Base-by-base conservation (phyloP, 495 filamentous ascomycete species). In the Sordaria brevicollis region DNA sequence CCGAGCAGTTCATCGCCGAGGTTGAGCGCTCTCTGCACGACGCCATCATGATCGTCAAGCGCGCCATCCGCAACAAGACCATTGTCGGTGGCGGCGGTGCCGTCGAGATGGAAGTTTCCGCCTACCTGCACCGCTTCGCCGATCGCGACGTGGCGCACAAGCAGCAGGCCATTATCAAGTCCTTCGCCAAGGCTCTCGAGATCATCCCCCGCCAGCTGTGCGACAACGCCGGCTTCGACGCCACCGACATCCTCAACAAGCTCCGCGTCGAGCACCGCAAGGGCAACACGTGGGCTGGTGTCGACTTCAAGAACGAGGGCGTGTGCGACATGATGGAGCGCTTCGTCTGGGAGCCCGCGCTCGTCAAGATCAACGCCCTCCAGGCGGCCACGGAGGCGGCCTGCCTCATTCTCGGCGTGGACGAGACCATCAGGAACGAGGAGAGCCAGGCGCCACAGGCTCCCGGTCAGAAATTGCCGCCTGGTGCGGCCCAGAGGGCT, bases 11-110 rank as follows among this genome's bases (percentile, higher is more conserved):
- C 84, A 98, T 99, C 75, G 95, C 95, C 49, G 95, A 99, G 79
- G 94, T 97, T 1, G 95, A 99, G 85, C 90, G 95, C 43, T 96
- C 92, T 78, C 86, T 99, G 69, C 95, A 99, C 81, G 95, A 99
- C 78, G 95, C 94, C 49, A 97, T 99, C 83, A 99, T 99, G 95
- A 95, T 99, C 73, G 95, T 99, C 72, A 97, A 97, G 86, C 93
- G 96, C 65, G 92, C 94, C 34, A 91, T 97, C 78, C 91, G 91
- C 83, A 94, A 98, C 82, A 89, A 90, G 71, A 91, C 87, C 74
- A 97, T 99, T 75, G 95, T 99, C 36, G 95, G 94, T 33, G 95
- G 95, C 70, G 95, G 95, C 73, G 95, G 95, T 75, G 94, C 95
- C 15, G 89, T 87, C 77, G 95, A 99, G 86, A 97, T 99, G 94